Percentiles rank a stretch among this genome's conserved stretches.
Evolutionary conservation across 768 basidiomycete genomes (phyloP).

Genomic region (Podaxis sp.): DNA sequence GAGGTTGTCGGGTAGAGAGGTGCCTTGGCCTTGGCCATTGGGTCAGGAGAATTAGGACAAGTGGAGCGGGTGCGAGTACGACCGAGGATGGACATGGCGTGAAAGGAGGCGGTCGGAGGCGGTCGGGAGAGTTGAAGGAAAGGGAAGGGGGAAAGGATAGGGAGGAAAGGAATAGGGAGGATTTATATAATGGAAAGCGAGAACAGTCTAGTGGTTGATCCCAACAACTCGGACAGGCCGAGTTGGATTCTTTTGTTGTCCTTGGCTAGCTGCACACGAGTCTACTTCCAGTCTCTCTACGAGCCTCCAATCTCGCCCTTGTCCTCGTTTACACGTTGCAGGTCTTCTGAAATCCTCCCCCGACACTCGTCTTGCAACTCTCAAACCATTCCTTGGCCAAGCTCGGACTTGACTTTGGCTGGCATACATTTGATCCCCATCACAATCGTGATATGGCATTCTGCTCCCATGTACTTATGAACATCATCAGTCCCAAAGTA

Average conservation of each 20-base stretch:
- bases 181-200: neutral
- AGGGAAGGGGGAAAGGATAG: neutral
- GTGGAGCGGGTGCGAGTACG: constrained; percentile 4
- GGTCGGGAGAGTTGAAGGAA: no score
- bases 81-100: constrained; percentile 8
- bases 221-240: neutral
- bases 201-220: constrained; percentile 2
- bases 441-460: neutral
- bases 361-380: neutral
- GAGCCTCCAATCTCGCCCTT: neutral
- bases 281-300: neutral
- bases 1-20: neutral
- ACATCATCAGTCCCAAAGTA: neutral
- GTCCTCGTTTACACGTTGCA: neutral
- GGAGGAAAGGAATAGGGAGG: neutral
- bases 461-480: neutral
- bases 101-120: neutral
- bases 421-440: neutral
- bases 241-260: neutral
- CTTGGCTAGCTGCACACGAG: neutral
- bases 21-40: constrained; percentile 1
- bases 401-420: neutral
- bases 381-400: neutral
- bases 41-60: neutral
- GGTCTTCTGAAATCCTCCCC: neutral